phyloP scores from a whole-genome alignment of 805 yeast species.

The Scheffersomyces amazonensis region DNA sequence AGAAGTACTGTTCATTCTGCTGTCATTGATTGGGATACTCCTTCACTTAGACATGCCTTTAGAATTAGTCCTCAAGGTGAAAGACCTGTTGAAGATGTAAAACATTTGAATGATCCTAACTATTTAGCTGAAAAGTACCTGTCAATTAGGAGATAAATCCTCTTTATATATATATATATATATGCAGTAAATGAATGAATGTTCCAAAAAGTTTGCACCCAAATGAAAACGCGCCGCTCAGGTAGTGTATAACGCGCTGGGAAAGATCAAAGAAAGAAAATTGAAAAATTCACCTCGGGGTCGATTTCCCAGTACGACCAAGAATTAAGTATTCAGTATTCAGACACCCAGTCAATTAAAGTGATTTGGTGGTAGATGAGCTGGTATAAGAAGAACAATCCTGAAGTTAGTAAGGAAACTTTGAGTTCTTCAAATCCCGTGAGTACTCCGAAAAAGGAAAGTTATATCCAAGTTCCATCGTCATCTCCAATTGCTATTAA shows the following conservation, averaged over 20 bases:
- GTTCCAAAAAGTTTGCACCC: neutral
- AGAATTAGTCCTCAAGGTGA: constrained; percentile 37
- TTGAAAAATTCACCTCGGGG: neutral
- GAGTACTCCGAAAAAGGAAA: constrained; percentile 14
- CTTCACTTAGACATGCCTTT: constrained; percentile 33
- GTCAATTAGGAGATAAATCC: neutral
- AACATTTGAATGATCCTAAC: constrained; percentile 21
- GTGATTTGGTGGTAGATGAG: too few relatives aligned
- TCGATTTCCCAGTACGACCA: too few relatives aligned
- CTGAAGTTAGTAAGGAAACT: constrained; percentile 14
- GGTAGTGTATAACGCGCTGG: too few relatives aligned
- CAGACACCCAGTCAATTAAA: too few relatives aligned
- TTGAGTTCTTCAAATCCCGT: too few relatives aligned
- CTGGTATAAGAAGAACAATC: constrained; percentile 19
- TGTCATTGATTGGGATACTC: constrained; percentile 32
- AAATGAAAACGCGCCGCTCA: too few relatives aligned
- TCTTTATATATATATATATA: neutral
- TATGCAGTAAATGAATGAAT: neutral
- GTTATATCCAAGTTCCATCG: constrained; percentile 38
- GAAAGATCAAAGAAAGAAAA: neutral
- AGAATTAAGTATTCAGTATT: too few relatives aligned
- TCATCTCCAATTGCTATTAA: constrained; percentile 35
- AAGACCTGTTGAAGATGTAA: constrained; percentile 33
- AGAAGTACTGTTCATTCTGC: constrained; percentile 33
- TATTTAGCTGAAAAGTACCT: constrained; percentile 9